Evolutionary conservation across 176 grass and related monocot species (phyloP), one percentile per base, ranked within the genome.

Genomic region (Typha latifolia): DNA sequence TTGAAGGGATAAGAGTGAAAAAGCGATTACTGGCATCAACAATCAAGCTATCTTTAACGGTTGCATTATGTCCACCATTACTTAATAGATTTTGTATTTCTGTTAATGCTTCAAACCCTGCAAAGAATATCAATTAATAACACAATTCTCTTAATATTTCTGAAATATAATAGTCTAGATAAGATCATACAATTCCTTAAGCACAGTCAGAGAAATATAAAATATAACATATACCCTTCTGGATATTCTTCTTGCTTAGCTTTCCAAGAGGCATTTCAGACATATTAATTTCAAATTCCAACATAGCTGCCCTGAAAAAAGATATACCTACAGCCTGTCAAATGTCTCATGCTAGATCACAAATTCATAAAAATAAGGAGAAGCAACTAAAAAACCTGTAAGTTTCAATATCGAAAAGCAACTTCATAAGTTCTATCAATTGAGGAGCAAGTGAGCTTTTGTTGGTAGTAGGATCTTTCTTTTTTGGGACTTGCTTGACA

Each of bases 261-360:
- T 96, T 96, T 76, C 92, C 92, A 62, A 96, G 92, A 48, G 92
- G 92, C 92, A 96, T 96, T 84, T 96, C 92, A 27, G 85, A 74
- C 88, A 96, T 86, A 86, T 96, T 96, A 64, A 96, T 96, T 84
- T 96, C 82, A 64, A 96, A 96, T 69, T 96, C 92, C 82, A 86
- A 81, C 88, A 96, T 89, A 71, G 88, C 88, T 75, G 85, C 72
- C 89, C 92, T 96, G 69, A 47, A 72, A 73, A 61, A 72, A 24
- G 37, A 43, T 34, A 49, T 19, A 18, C 16, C 10, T 19, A 43
- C 12, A 34, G 11, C 2, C 14, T 10, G 55, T 64, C 37, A 66
- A 13, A 13, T 29, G 66, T 7, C 66, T 70, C 34, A 59, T 13
- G 32, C 20, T 18, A 23, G 61, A 32, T 10, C 77, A 15, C 14